phyloP scores from a whole-genome alignment of 371 early-diverging fungal genomes.

The Blakeslea trispora region DNA sequence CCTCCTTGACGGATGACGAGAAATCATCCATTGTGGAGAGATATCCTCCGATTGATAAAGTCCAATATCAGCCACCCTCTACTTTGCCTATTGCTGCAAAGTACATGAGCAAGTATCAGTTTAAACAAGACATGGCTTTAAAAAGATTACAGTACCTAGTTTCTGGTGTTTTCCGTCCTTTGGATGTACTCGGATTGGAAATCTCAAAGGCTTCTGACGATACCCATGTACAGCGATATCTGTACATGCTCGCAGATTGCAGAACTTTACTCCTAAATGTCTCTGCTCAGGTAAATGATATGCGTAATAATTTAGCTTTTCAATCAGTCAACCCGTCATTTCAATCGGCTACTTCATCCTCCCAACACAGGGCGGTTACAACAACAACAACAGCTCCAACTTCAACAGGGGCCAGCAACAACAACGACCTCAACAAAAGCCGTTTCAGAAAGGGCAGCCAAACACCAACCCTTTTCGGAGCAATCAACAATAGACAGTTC shows the following conservation, averaged over 20 bases:
- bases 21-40: too few species aligned
- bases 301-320: background rate
- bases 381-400: too few species aligned
- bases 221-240: background rate
- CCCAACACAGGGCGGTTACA: too few species aligned
- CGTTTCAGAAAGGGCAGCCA: too few species aligned
- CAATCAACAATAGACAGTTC: too few species aligned
- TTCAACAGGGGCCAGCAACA: too few species aligned
- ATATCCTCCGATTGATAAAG: background rate
- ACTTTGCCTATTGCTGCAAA: constrained; percentile 4
- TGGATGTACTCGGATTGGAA: constrained; percentile 2
- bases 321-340: constrained; percentile 3
- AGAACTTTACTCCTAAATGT: background rate
- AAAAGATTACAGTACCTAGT: background rate
- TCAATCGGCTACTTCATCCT: background rate
- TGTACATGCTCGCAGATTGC: background rate
- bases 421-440: too few species aligned
- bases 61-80: constrained; percentile 11
- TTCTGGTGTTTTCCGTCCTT: constrained; percentile 1
- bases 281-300: background rate
- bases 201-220: background rate
- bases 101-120: background rate
- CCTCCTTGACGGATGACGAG: too few species aligned
- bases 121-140: constrained; percentile 8
- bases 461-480: too few species aligned